Evolutionary conservation across 345 rosid genomes (phyloP), one percentile per base, ranked within the genome.

Genomic region (Alliaria petiolata): DNA sequence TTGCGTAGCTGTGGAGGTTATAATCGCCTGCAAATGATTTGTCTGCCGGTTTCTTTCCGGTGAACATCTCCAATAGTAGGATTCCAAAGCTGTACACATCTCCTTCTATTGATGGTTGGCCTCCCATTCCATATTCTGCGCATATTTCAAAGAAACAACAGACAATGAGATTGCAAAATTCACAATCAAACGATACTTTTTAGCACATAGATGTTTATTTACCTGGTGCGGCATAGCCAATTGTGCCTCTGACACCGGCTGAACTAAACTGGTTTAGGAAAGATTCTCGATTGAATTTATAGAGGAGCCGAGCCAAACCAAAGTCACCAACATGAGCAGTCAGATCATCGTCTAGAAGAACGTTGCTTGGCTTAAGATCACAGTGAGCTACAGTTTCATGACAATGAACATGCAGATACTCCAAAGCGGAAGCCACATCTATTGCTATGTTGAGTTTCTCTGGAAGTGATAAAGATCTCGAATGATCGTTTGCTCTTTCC

Each of bases 161-260:
- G 2, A n/a, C 13, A 51, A 49, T 66, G 67, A 39, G 46, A 17
- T 38, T 56, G 11, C 4, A 13, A 14, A 4, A 7, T 11, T 14
- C 38, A 5, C 5, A 19, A 44, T 49, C 56, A 3, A 28, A 19
- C 46, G 17, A 47, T 38, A 53, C 25, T 22, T 8, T 46, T 64
- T 14, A 15, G 15, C 33, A 5, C 11, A 44, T 35, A 16, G 8
- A 68, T 60, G 31, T 31, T 15, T 9, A 25, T 8, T 8, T 66
- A 83, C 84, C 86, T 59, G 90, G 87, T 39, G 87, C 79, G 1
- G 80, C 63, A 47, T 80, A 85, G n/a, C 85, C 85, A 14, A 83
- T 61, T 30, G 87, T 75, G 40, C 87, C 89, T 74, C 63, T 80
- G 3, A 80, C 67, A 13, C 84, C 73, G 0, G 65, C 51, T 16